These are phyloP conservation scores for Exophiala alcalophila DNA, from an alignment of 2,329 filamentous ascomycete species.

Conservation along the genomic window DNA sequence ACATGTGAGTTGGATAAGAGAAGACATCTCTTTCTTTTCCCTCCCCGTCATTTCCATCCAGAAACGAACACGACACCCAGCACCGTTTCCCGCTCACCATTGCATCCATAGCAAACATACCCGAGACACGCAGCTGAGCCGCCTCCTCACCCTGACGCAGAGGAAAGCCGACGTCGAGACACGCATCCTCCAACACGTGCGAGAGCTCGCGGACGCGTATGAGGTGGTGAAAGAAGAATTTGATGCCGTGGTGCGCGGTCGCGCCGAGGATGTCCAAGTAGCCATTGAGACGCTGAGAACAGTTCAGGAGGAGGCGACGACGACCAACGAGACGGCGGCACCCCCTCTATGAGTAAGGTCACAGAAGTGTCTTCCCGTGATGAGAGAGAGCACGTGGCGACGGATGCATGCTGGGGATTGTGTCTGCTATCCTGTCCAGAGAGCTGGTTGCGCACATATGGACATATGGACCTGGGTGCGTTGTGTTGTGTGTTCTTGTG, in stretches of 20 bases:
- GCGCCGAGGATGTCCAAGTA: conserved; percentile 19
- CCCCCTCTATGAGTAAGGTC: neutral
- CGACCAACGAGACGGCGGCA: neutral
- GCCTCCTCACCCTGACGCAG: conserved; percentile 13
- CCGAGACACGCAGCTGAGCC: conserved; percentile 10
- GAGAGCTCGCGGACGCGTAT: conserved; percentile 19
- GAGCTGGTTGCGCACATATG: no score
- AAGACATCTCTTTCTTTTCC: neutral
- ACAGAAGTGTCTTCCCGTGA: no score
- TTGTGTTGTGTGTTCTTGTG: no score
- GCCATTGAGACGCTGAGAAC: conserved; percentile 8
- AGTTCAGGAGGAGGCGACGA: conserved; percentile 1
- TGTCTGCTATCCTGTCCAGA: no score
- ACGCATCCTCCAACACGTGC: conserved; percentile 14
- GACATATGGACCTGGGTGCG: no score
- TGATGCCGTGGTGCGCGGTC: conserved; percentile 19
- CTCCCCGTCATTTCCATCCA: neutral
- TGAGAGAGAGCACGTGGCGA: no score
- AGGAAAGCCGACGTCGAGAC: conserved; percentile 21
- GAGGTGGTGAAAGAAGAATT: conserved; percentile 18
- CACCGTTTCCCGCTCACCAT: no score
- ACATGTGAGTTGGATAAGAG: conserved; percentile 12
- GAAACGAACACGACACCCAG: no score
- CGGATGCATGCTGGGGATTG: no score
- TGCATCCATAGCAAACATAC: conserved; percentile 6